Evolutionary conservation across 1,284 basidiomycete species (phyloP).

Genomic region (Marasmius oreades): DNA sequence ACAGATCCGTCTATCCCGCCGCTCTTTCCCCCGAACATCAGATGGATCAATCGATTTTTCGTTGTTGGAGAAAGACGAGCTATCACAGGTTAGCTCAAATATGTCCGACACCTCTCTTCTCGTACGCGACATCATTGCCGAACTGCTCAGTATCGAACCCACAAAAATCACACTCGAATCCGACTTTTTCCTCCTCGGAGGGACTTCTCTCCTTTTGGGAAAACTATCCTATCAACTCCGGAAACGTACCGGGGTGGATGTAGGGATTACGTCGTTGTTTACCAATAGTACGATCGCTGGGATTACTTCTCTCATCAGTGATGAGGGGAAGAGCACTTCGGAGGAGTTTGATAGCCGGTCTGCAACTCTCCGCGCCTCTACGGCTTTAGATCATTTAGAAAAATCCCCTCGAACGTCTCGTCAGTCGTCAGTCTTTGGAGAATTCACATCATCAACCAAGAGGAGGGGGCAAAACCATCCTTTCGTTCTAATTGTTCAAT

Average conservation of each 20-base stretch:
- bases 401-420: neutral
- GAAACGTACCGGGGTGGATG: constrained; percentile 33
- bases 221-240: constrained; percentile 38
- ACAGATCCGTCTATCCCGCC: constrained; percentile 26
- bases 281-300: constrained; percentile 38
- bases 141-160: constrained; percentile 33
- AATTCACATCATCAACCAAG: constrained; percentile 19
- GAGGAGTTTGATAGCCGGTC: neutral
- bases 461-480: constrained; percentile 35
- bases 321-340: constrained; percentile 10
- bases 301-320: constrained; percentile 35
- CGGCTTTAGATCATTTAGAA: neutral
- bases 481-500: constrained; percentile 35
- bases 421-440: constrained; percentile 20
- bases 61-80: constrained; percentile 29
- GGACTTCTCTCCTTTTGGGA: constrained; percentile 41
- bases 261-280: constrained; percentile 36
- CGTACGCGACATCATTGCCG: constrained; percentile 37
- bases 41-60: constrained; percentile 31
- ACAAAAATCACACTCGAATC: constrained; percentile 30
- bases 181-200: constrained; percentile 44
- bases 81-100: constrained; percentile 20
- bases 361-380: neutral
- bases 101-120: constrained; percentile 32
- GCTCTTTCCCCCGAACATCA: constrained; percentile 18